Evolutionary conservation across 371 early-diverging fungal species (phyloP).

Genomic region (Dinochytrium kinnereticum): DNA sequence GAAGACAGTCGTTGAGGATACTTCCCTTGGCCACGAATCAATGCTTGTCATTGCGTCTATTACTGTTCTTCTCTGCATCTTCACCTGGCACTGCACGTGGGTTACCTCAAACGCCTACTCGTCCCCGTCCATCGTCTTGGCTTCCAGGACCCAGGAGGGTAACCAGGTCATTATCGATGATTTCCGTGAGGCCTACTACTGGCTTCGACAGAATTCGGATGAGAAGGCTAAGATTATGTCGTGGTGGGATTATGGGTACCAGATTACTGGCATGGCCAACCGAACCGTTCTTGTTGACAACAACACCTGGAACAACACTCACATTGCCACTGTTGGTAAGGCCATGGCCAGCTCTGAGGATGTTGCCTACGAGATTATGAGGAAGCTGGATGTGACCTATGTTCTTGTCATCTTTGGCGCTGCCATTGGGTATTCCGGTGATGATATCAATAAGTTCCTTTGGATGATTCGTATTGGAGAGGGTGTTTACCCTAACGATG

Average conservation of each 20-base stretch:
- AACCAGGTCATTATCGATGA: conserved; percentile 96
- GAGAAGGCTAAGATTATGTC: conserved; percentile 94
- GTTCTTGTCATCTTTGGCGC: conserved; percentile 97
- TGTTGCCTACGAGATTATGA: conserved; percentile 87
- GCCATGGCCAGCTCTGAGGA: conserved; percentile 93
- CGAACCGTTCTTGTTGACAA: conserved; percentile 98
- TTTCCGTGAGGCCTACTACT: conserved; percentile 99
- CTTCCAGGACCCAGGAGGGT: conserved; percentile 84
- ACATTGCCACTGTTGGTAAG: conserved; percentile 98
- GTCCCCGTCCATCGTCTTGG: conserved; percentile 98
- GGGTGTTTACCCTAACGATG: conserved; percentile 93
- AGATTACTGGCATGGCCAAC: conserved; percentile 99
- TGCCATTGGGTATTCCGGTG: conserved; percentile 95
- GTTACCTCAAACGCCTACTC: conserved; percentile 97
- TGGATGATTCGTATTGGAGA: conserved; percentile 99
- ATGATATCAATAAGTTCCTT: conserved; percentile 99
- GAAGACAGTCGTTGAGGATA: conserved; percentile 37
- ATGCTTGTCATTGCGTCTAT: conserved; percentile 57
- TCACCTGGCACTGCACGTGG: conserved; percentile 98
- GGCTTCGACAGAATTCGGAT: conserved; percentile 96
- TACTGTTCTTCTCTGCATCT: conserved; percentile 70
- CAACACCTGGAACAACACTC: conserved; percentile 99
- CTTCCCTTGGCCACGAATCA: conserved; percentile 39
- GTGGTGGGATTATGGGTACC: conserved; percentile 99
- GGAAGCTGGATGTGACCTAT: conserved; percentile 93